Percentiles rank a stretch among this genome's conserved stretches.
phyloP scores from a whole-genome alignment of 2,329 filamentous ascomycete species.

The Xylaria sp. region DNA sequence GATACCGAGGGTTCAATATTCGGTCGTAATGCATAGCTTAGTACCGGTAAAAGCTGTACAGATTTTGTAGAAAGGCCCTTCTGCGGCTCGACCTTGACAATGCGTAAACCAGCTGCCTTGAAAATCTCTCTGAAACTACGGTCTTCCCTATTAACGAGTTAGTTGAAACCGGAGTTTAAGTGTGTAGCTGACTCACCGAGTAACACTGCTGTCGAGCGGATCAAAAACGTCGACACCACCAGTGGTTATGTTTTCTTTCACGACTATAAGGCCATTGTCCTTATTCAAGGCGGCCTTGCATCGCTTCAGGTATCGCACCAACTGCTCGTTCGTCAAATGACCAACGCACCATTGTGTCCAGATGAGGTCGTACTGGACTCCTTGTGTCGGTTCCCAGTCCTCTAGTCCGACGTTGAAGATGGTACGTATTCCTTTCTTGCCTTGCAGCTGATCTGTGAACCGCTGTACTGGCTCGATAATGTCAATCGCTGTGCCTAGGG shows the following conservation, averaged over 20 bases:
- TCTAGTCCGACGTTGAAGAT: slow-evolving; percentile 11
- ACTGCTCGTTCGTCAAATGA: slow-evolving; percentile 15
- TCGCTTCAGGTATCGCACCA: slow-evolving; percentile 1
- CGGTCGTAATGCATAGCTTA: neutral
- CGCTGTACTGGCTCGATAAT: slow-evolving; percentile 7
- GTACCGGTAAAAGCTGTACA: neutral
- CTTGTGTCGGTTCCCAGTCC: slow-evolving; percentile 1
- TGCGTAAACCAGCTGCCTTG: slow-evolving; percentile 11
- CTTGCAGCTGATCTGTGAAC: slow-evolving; percentile 7
- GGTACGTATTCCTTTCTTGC: slow-evolving; percentile 10
- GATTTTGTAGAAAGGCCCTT: neutral
- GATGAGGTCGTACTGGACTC: slow-evolving; percentile 7
- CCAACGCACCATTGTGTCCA: slow-evolving; percentile 14
- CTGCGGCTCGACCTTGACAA: neutral
- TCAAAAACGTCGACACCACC: neutral
- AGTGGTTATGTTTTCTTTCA: slow-evolving; percentile 2
- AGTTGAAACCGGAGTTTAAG: neutral
- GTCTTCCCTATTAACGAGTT: slow-evolving; percentile 7
- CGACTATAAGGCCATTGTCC: slow-evolving; percentile 3
- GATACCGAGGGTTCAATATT: neutral
- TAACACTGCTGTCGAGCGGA: neutral
- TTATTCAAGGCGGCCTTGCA: slow-evolving; percentile 2
- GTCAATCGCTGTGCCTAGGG: slow-evolving; percentile 6
- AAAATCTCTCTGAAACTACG: slow-evolving; percentile 10
- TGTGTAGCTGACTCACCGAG: neutral